Percentiles rank a stretch among this genome's conserved stretches.
These are phyloP conservation scores for Solanum okadae DNA, from an alignment of 257 asterid genomes.

Conservation along the genomic window DNA sequence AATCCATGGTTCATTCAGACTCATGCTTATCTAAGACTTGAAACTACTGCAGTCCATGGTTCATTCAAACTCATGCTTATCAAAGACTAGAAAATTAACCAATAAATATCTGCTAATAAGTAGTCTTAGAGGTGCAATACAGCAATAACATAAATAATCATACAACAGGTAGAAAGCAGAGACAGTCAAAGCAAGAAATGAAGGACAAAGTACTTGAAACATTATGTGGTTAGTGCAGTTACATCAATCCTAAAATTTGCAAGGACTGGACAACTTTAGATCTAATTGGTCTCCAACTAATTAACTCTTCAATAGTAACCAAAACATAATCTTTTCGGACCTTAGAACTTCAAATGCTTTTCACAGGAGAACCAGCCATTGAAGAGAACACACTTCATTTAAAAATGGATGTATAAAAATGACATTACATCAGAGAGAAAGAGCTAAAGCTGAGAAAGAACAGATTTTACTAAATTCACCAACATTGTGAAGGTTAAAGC, in stretches of 20 bases:
- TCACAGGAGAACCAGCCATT: background rate
- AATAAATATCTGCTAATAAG: background rate
- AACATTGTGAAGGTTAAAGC: background rate
- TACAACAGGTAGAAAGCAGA: background rate
- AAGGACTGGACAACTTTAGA: background rate
- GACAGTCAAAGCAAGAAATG: background rate
- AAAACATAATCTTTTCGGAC: background rate
- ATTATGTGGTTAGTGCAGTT: background rate
- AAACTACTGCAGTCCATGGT: background rate
- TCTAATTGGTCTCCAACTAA: background rate
- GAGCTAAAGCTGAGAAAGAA: background rate
- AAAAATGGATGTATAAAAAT: background rate
- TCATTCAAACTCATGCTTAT: background rate
- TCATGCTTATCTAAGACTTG: background rate
- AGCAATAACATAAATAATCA: background rate
- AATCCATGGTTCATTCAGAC: background rate
- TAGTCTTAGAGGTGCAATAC: background rate
- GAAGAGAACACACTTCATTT: background rate
- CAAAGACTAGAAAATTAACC: background rate
- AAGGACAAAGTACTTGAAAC: background rate
- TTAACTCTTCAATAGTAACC: background rate
- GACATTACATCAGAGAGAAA: background rate
- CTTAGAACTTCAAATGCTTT: background rate
- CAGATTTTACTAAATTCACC: background rate
- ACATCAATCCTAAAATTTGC: background rate